Evolutionary conservation across 2,329 filamentous ascomycete species (phyloP), one percentile per base, ranked within the genome.

Genomic region (Sordariomycetes sp.): DNA sequence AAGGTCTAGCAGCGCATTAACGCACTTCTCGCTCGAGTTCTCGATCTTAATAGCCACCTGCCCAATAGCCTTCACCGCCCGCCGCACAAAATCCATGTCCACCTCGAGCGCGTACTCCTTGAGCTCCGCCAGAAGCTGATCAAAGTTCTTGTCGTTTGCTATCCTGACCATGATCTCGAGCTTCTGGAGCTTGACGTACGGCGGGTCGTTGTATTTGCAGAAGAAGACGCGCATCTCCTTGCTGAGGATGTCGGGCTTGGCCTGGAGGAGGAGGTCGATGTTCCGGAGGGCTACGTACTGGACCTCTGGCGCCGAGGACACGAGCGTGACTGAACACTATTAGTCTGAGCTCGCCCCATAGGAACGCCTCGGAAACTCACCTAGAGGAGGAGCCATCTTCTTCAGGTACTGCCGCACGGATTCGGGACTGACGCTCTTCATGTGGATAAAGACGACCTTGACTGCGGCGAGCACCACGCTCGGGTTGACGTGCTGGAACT

Each of bases 21-120:
- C 94, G 62, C 94, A 97, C 70, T 92, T 95, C 71, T 96, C 92
- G 67, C 89, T 94, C 3, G 92, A 89, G 63, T 84, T 85, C 71
- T 97, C 94, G 62, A 99, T 96, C 79, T 99, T 99, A 75, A 99
- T 97, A 32, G 94, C 94, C 45, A 95, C 92, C 70, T 99, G 94
- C 1, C 94, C 94, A 64, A 99, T 99, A 24, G 94, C 94, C 70
- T 90, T 94, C 64, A 99, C 89, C 8, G 94, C 90, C 65, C 94
- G 84, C 64, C 90, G 85, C 57, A 96, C 92, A 69, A 97, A 97
- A 70, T 99, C 94, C 91, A 99, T 97, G 66, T 99, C 94, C 36
- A 99, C 92, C 75, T 99, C 94, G 64, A 97, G 77, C 8, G 94
- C 94, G 65, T 99, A 99, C 70, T 99, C 94, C 71, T 96, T 97